Evolutionary conservation across 2,329 filamentous ascomycete species (phyloP), one percentile per base, ranked within the genome.

Genomic region (Neofusicoccum sp.): DNA sequence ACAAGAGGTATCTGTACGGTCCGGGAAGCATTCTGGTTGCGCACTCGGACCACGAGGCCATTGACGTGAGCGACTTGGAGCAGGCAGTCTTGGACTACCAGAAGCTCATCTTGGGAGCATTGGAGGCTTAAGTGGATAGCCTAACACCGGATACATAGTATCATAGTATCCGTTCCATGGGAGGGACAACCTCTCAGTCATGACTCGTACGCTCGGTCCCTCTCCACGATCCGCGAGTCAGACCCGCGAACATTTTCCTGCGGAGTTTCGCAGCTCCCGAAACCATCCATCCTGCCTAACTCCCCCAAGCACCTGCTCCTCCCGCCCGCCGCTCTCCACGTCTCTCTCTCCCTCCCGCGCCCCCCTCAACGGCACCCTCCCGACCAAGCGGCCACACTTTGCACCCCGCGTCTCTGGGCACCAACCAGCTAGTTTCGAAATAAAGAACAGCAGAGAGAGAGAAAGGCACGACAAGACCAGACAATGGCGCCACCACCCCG

Each of bases 31-130:
- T 98, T 63, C 80, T 95, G 38, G 91, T 96, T 30, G 93, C 93
- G 4, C 93, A 98, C 72, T 89, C 88, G 0, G 88, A 91, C 65
- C 82, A 95, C 67, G 93, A 97, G 77, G 88, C 87, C 33, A 71
- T 97, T 66, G 90, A 84, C 28, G 84, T 93, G 31, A 82, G 81
- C 26, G 89, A 96, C 65, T 76, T 98, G 56, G 88, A 93, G 75
- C 80, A 82, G 54, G 89, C 92, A 3, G 90, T 97, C 0, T 82
- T 87, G 64, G 92, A 88, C 6, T 96, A 93, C 73, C 86, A 90
- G 76, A 88, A 69, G 24, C 60, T 76, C 36, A 71, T 76, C n/a
- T 24, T 62, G 12, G 60, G n/a, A 9, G 51, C 51, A 20, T 28
- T 56, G 4, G 26, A 34, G 6, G n/a, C 33, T 6, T 54, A 14